phyloP scores from a whole-genome alignment of 116 monocot species.

The Phalaenopsis hybrid region DNA sequence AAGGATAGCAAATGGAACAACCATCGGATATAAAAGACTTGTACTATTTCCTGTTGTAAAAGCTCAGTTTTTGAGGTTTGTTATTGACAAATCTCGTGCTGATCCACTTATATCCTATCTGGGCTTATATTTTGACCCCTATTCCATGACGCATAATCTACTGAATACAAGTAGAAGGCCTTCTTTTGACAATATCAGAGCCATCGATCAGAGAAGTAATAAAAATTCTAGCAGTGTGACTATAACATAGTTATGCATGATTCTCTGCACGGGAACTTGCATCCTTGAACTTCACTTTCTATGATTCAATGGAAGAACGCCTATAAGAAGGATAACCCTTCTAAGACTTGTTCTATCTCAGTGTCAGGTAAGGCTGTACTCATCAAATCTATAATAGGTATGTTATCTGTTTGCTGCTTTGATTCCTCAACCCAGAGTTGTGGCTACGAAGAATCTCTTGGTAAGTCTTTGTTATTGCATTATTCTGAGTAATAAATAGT shows the following conservation, averaged over 20 bases:
- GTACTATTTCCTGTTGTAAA: conserved; percentile 40
- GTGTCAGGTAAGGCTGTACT: too few species aligned
- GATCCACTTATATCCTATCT: conserved; percentile 76
- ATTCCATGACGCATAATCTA: conserved; percentile 17
- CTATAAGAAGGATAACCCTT: too few species aligned
- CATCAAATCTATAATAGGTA: too few species aligned
- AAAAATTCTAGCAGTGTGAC: not conserved
- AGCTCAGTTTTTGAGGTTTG: conserved; percentile 43
- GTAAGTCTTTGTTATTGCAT: too few species aligned
- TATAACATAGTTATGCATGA: not conserved
- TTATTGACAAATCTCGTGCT: conserved; percentile 61
- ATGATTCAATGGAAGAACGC: too few species aligned
- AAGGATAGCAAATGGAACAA: conserved; percentile 44
- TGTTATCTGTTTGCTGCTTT: too few species aligned
- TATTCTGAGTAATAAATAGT: too few species aligned
- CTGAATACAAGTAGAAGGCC: conserved; percentile 7
- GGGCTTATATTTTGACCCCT: conserved; percentile 58
- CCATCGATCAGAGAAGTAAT: not conserved
- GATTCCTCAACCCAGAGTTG: too few species aligned
- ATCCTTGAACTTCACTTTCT: too few species aligned
- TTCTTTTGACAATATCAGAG: not conserved
- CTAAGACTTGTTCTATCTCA: too few species aligned
- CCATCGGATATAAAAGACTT: conserved; percentile 83
- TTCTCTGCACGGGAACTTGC: too few species aligned
- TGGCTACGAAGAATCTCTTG: too few species aligned